Conservation (phyloP, 805 yeast species). For the Myxozyma lipomycoides region DNA sequence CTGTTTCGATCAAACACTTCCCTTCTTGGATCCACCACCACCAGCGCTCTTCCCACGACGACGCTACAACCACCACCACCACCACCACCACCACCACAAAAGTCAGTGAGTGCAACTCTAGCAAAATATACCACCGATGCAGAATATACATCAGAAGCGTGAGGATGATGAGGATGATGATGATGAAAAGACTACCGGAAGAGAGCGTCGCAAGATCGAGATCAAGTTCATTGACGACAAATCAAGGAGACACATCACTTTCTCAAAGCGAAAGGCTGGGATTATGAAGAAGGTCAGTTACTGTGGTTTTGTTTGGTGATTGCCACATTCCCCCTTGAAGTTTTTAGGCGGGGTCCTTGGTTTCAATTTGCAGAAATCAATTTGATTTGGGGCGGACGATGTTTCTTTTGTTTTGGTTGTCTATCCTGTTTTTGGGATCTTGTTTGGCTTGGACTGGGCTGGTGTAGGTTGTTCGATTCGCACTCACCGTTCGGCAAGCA, state of each 20-base stretch:
- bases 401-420: not conserved
- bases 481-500: no score
- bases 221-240: conserved; percentile 96
- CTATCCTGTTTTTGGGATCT: conserved; percentile 1
- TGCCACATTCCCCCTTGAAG: not conserved
- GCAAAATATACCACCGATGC: not conserved
- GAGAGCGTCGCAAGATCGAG: conserved; percentile 86
- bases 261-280: conserved; percentile 97
- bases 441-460: no score
- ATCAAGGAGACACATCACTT: conserved; percentile 95
- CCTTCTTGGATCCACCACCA: not conserved
- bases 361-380: no score
- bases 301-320: not conserved
- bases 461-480: no score
- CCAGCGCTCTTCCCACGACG: conserved; percentile 7
- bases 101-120: conserved; percentile 20
- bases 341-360: not conserved
- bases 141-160: conserved; percentile 27
- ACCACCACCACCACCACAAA: conserved; percentile 10
- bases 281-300: conserved; percentile 75
- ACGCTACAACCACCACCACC: not conserved
- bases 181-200: conserved; percentile 39
- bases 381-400: not conserved
- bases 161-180: conserved; percentile 51
- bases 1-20: not conserved